Evolutionary conservation across 768 basidiomycete species (phyloP).

Genomic region (Pisolithus orientalis): DNA sequence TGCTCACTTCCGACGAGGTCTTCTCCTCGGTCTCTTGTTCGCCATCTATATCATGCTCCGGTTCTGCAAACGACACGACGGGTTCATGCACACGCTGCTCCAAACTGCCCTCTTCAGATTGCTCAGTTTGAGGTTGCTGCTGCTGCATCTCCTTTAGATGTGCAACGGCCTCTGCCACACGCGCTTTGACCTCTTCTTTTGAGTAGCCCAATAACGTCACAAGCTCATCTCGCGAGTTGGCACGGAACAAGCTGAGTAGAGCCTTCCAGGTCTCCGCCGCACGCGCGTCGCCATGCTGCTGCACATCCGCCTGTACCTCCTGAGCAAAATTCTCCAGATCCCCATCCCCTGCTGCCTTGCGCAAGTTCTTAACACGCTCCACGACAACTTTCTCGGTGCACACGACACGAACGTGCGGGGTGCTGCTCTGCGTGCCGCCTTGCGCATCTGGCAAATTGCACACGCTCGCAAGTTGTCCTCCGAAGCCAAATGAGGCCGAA

Average conservation of each 20-base stretch:
- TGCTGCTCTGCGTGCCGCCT: constrained; percentile 77
- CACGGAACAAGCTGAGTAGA: constrained; percentile 79
- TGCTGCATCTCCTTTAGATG: constrained; percentile 48
- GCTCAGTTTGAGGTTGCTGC: constrained; percentile 18
- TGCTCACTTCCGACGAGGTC: constrained; percentile 62
- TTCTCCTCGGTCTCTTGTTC: constrained; percentile 30
- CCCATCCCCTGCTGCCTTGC: constrained; percentile 52
- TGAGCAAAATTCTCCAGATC: constrained; percentile 65
- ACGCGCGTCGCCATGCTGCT: constrained; percentile 23
- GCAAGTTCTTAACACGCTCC: constrained; percentile 64
- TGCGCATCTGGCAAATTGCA: constrained; percentile 68
- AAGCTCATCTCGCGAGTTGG: constrained; percentile 85
- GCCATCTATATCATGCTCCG: constrained; percentile 39
- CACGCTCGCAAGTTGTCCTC: constrained; percentile 78
- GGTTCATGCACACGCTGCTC: constrained; percentile 56
- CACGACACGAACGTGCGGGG: constrained; percentile 73
- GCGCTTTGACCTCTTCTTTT: constrained; percentile 72
- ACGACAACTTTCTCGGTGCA: constrained; percentile 72
- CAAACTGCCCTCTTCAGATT: constrained; percentile 34
- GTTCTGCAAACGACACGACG: constrained; percentile 81
- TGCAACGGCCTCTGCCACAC: constrained; percentile 78
- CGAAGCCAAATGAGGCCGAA: constrained; percentile 83
- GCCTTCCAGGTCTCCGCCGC: constrained; percentile 76
- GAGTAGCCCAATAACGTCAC: constrained; percentile 90
- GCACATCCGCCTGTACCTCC: constrained; percentile 30